phyloP scores from a whole-genome alignment of 225 moss, liverwort and hornwort genomes.

The Polytrichum commune region DNA sequence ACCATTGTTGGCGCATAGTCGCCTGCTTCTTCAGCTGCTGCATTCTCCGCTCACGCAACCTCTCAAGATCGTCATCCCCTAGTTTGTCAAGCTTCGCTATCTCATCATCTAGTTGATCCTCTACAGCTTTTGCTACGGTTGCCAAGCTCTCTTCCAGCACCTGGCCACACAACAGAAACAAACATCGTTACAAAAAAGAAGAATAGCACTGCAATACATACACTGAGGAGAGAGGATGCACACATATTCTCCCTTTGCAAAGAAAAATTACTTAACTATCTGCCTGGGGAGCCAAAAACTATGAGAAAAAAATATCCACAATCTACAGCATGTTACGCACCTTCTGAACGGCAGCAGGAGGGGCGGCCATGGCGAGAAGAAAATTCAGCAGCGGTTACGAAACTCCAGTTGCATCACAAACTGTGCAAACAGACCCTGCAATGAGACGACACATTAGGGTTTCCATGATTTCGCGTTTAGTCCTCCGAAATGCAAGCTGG shows the following conservation, averaged over 20 bases:
- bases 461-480: too few species aligned
- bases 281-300: too few species aligned
- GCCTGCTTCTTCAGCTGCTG: slow-evolving; percentile 90
- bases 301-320: too few species aligned
- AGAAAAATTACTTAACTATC: neutral
- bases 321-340: slow-evolving; percentile 8
- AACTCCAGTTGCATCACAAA: too few species aligned
- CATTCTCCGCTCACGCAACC: slow-evolving; percentile 74
- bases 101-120: slow-evolving; percentile 91
- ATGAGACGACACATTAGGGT: too few species aligned
- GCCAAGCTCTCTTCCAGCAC: slow-evolving; percentile 89
- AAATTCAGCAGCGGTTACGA: slow-evolving; percentile 5
- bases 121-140: slow-evolving; percentile 88
- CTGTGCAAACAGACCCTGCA: too few species aligned
- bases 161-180: slow-evolving; percentile 20
- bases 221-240: neutral
- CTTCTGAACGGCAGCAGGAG: slow-evolving; percentile 47
- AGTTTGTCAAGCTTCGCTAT: slow-evolving; percentile 82
- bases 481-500: too few species aligned
- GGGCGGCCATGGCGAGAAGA: slow-evolving; percentile 32
- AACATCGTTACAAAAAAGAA: neutral
- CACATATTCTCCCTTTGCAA: neutral
- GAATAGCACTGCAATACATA: neutral
- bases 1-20: slow-evolving; percentile 86
- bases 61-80: slow-evolving; percentile 86